Evolutionary conservation across 2,329 filamentous ascomycete species (phyloP), one percentile per base, ranked within the genome.

Genomic region (Aureobasidium zeae): DNA sequence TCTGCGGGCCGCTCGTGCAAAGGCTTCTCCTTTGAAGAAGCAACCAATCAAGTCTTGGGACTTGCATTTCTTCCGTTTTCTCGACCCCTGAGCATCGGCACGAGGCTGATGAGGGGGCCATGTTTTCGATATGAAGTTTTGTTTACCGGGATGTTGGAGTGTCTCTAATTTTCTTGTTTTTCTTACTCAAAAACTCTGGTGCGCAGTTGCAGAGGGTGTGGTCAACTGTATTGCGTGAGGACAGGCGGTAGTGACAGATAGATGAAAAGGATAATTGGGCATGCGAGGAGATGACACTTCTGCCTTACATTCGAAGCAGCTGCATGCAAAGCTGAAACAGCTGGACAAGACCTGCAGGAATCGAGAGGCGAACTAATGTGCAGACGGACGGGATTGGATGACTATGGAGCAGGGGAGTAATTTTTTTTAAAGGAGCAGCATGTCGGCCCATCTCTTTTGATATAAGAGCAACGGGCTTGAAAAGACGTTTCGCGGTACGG

Each of bases 401-500:
- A n/a, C n/a, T n/a, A n/a, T n/a, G n/a, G n/a, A n/a, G n/a, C n/a
- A n/a, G n/a, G n/a, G n/a, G n/a, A n/a, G n/a, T n/a, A n/a, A n/a
- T n/a, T n/a, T n/a, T n/a, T n/a, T n/a, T n/a, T n/a, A n/a, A n/a
- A n/a, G n/a, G n/a, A n/a, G n/a, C n/a, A n/a, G n/a, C n/a, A n/a
- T n/a, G n/a, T n/a, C n/a, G n/a, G n/a, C n/a, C n/a, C n/a, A n/a
- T n/a, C n/a, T n/a, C n/a, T n/a, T n/a, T n/a, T n/a, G n/a, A n/a
- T n/a, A n/a, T n/a, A n/a, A n/a, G n/a, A n/a, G n/a, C n/a, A n/a
- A n/a, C n/a, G n/a, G n/a, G n/a, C n/a, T n/a, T n/a, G n/a, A n/a
- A 36, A 36, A 38, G 35, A 38, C 35, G 35, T 28, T 38, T 37
- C n/a, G n/a, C n/a, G n/a, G n/a, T n/a, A n/a, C n/a, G n/a, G n/a